A percentile compares a stretch with the other conserved stretches of the same genome.
phyloP scores from a whole-genome alignment of 441 rosid species.

The Pelargonium citronellum region DNA sequence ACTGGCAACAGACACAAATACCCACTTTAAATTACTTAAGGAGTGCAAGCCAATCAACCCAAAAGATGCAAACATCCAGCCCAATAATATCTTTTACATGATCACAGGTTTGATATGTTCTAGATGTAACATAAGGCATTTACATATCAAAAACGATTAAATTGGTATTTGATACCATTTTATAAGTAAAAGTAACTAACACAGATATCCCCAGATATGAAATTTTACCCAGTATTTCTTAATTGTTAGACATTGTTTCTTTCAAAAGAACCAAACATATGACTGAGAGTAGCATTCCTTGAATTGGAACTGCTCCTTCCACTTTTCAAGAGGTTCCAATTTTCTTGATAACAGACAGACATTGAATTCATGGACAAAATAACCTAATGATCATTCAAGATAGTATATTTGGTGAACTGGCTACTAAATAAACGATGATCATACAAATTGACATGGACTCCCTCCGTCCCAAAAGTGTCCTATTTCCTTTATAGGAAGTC shows the following conservation, averaged over 20 bases:
- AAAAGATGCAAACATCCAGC: neutral
- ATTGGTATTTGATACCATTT: neutral
- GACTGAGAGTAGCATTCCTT: neutral
- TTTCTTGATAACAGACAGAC: neutral
- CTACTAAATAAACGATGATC: too few species aligned
- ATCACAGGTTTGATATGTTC: neutral
- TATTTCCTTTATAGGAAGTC: too few species aligned
- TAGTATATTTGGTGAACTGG: too few species aligned
- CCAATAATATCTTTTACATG: neutral
- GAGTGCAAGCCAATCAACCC: neutral
- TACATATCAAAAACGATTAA: neutral
- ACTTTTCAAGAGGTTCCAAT: neutral
- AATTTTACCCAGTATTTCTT: neutral
- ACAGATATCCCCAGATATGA: neutral
- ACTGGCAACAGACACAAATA: too few species aligned
- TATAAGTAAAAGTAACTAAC: neutral
- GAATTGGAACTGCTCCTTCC: neutral
- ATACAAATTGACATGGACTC: too few species aligned
- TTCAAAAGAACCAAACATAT: neutral
- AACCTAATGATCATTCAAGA: neutral
- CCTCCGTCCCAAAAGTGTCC: too few species aligned
- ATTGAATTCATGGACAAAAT: neutral
- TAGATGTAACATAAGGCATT: neutral
- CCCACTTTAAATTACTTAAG: too few species aligned
- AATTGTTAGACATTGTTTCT: too few species aligned